These are phyloP conservation scores for Eleusine coracana DNA, from an alignment of 176 grass and related monocot species.

Conservation along the genomic window DNA sequence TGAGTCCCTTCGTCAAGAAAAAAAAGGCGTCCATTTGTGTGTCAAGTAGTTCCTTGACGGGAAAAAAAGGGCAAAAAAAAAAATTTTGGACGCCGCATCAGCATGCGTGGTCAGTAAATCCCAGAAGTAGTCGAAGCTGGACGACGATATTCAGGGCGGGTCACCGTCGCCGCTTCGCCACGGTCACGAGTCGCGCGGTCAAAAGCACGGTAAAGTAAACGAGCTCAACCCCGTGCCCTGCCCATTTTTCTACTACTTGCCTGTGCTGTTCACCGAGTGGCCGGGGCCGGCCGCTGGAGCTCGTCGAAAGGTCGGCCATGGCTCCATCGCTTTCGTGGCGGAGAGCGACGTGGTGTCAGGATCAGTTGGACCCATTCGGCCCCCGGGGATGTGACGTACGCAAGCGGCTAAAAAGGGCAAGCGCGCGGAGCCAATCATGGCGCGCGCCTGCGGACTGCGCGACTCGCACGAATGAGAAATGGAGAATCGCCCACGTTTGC, in stretches of 20 bases:
- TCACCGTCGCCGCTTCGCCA: not conserved
- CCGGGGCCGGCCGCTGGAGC: not conserved
- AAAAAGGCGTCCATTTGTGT: no score
- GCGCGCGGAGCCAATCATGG: slow-evolving; percentile 10
- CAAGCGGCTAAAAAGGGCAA: slow-evolving; percentile 29
- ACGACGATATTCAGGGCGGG: not conserved
- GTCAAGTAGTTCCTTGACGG: no score
- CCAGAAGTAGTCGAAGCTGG: not conserved
- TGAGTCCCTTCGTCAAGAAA: no score
- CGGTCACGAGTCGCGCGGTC: not conserved
- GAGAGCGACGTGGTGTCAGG: slow-evolving; percentile 8
- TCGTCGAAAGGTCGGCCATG: not conserved
- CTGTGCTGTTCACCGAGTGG: no score
- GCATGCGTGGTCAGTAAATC: not conserved
- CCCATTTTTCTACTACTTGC: not conserved
- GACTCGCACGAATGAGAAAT: slow-evolving; percentile 14
- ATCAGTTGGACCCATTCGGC: not conserved
- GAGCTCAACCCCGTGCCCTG: not conserved
- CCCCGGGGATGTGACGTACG: not conserved
- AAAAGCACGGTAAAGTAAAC: not conserved
- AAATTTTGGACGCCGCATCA: no score
- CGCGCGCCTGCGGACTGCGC: slow-evolving; percentile 27
- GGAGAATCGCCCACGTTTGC: slow-evolving; percentile 39
- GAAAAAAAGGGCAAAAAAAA: no score
- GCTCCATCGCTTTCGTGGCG: no score